Evolutionary conservation across 2,329 filamentous ascomycete genomes (phyloP).

Genomic region (Pestalotiopsis sp.): DNA sequence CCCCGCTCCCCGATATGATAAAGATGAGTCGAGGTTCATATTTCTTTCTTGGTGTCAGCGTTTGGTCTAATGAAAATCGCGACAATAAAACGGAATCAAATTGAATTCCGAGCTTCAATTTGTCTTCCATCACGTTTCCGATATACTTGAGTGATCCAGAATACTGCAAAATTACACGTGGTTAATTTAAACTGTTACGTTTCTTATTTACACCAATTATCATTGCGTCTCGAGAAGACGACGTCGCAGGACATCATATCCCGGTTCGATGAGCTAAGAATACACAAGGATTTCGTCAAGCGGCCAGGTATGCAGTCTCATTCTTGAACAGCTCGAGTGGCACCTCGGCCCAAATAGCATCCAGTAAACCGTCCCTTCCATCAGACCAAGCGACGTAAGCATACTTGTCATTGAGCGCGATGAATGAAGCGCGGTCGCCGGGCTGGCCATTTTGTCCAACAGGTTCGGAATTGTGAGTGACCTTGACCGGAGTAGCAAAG

Average conservation of each 20-base stretch:
- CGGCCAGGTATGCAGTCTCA: not conserved
- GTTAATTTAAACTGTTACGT: too few species aligned
- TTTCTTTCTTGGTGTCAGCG: not conserved
- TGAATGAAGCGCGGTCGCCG: slow-evolving; percentile 4
- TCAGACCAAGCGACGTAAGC: slow-evolving; percentile 1
- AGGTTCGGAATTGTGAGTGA: not conserved
- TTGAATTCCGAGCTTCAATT: not conserved
- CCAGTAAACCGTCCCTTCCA: not conserved
- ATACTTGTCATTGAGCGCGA: not conserved
- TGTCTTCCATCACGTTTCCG: not conserved
- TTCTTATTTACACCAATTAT: too few species aligned
- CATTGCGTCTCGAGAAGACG: too few species aligned
- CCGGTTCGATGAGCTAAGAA: not conserved
- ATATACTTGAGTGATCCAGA: not conserved
- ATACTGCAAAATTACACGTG: too few species aligned
- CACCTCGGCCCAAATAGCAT: not conserved
- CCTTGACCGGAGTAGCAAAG: slow-evolving; percentile 2
- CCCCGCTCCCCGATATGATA: not conserved
- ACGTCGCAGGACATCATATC: too few species aligned
- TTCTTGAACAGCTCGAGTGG: not conserved
- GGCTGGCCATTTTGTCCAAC: not conserved
- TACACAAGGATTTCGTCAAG: not conserved
- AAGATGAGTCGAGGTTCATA: not conserved
- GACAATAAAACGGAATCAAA: not conserved
- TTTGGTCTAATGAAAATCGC: not conserved